Conservation (phyloP, 495 filamentous ascomycete species). For the Xylaria scruposa region DNA sequence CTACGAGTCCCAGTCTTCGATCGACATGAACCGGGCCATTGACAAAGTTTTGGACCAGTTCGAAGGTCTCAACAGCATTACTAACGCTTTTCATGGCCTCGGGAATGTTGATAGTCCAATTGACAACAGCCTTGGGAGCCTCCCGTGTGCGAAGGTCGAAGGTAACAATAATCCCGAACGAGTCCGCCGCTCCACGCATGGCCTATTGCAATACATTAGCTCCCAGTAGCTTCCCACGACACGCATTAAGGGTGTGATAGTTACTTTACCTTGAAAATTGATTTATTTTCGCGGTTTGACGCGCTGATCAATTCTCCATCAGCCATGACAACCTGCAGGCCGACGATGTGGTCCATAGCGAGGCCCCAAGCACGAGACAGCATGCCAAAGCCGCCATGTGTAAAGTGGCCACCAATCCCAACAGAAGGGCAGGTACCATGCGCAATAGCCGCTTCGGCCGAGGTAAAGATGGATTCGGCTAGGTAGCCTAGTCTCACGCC, state of each 20-base stretch:
- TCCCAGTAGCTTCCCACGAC: not conserved
- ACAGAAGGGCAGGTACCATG: conserved; percentile 68
- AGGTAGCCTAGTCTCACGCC: conserved; percentile 68
- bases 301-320: conserved; percentile 57
- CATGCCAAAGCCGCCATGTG: conserved; percentile 72
- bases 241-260: not conserved
- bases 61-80: conserved; percentile 37
- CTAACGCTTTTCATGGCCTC: conserved; percentile 32
- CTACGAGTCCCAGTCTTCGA: conserved; percentile 40
- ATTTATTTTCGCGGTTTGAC: conserved; percentile 46
- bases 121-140: conserved; percentile 56
- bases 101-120: conserved; percentile 44
- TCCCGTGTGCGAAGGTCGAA: conserved; percentile 60
- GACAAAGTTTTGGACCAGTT: conserved; percentile 43
- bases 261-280: conserved; percentile 58
- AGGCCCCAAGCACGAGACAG: conserved; percentile 68
- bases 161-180: conserved; percentile 62
- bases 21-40: conserved; percentile 38
- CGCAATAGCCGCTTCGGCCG: conserved; percentile 62
- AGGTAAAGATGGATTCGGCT: conserved; percentile 55
- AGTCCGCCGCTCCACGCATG: conserved; percentile 64
- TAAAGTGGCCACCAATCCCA: conserved; percentile 71
- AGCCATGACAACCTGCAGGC: conserved; percentile 68
- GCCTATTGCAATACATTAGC: conserved; percentile 39
- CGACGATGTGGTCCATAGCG: conserved; percentile 67